Percentiles rank a stretch among this genome's conserved stretches.
Evolutionary conservation across 2,329 filamentous ascomycete species (phyloP).

Genomic region (Teratosphaeria pseudoeucalypti): DNA sequence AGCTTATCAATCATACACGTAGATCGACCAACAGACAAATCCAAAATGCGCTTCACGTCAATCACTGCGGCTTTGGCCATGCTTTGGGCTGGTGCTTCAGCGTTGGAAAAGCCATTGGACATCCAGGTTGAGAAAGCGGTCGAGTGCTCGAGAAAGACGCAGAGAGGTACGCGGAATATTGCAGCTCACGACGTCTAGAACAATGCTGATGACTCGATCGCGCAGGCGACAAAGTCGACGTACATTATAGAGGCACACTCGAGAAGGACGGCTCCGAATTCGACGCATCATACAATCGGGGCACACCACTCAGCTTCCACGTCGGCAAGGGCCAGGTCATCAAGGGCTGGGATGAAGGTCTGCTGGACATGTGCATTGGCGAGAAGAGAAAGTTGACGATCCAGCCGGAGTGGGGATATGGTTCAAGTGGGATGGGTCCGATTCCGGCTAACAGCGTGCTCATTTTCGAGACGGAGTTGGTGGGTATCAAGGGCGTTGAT

Average conservation of each 20-base stretch:
- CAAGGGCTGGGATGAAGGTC: constrained; percentile 89
- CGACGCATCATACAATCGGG: constrained; percentile 59
- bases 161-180: constrained; percentile 18
- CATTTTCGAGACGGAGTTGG: constrained; percentile 83
- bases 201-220: neutral
- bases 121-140: constrained; percentile 66
- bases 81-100: constrained; percentile 38
- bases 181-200: neutral
- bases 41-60: neutral
- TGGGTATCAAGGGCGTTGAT: constrained; percentile 68
- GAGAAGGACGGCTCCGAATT: constrained; percentile 50
- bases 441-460: constrained; percentile 79
- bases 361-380: constrained; percentile 90
- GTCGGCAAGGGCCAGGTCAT: constrained; percentile 82
- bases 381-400: constrained; percentile 90
- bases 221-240: constrained; percentile 64
- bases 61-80: constrained; percentile 35
- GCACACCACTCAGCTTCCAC: constrained; percentile 65
- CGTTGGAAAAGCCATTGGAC: constrained; percentile 49
- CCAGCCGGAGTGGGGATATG: constrained; percentile 74
- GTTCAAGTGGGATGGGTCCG: constrained; percentile 64
- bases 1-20: neutral
- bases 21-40: neutral
- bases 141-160: constrained; percentile 63
- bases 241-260: constrained; percentile 83